A percentile compares a stretch with the other conserved stretches of the same genome.
Conservation (phyloP, 1,139 yeast species). For the Blastobotrys aristatus region DNA sequence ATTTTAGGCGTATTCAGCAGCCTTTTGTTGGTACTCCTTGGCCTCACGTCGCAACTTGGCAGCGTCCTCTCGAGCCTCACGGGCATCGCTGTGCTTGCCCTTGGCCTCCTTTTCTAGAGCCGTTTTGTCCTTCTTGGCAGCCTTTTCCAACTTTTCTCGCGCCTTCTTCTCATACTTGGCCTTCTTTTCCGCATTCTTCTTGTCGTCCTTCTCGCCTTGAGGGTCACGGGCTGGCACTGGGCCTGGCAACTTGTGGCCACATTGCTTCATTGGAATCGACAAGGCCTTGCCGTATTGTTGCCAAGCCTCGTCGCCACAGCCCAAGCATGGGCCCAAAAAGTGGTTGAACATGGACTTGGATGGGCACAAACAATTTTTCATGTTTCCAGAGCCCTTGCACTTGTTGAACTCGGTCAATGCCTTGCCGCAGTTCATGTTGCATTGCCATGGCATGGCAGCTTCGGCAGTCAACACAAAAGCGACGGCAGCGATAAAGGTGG, state of each 20-base stretch:
- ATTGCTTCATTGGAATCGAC: conserved; percentile 3
- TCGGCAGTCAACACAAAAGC: background rate
- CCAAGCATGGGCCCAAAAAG: conserved; percentile 5
- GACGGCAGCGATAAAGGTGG: background rate
- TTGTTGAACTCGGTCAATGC: conserved; percentile 10
- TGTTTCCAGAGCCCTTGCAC: conserved; percentile 2
- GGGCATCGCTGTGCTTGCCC: background rate
- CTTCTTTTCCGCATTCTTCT: background rate
- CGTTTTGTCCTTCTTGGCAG: background rate
- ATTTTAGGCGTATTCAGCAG: background rate
- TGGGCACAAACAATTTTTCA: conserved; percentile 1
- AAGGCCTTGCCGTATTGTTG: conserved; percentile 1
- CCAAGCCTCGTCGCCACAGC: conserved; percentile 5
- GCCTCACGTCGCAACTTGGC: background rate
- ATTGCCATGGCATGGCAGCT: conserved; percentile 9
- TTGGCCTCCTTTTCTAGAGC: background rate
- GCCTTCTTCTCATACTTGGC: background rate
- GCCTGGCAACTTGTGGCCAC: background rate
- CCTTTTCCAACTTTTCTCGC: background rate
- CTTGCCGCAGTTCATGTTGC: conserved; percentile 11
- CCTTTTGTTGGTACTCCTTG: background rate
- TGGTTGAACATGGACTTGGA: background rate
- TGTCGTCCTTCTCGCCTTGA: background rate
- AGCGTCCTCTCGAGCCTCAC: conserved; percentile 1
- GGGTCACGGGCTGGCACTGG: background rate